phyloP scores from a whole-genome alignment of 768 basidiomycete species.

The Dentipellis fragilis region DNA sequence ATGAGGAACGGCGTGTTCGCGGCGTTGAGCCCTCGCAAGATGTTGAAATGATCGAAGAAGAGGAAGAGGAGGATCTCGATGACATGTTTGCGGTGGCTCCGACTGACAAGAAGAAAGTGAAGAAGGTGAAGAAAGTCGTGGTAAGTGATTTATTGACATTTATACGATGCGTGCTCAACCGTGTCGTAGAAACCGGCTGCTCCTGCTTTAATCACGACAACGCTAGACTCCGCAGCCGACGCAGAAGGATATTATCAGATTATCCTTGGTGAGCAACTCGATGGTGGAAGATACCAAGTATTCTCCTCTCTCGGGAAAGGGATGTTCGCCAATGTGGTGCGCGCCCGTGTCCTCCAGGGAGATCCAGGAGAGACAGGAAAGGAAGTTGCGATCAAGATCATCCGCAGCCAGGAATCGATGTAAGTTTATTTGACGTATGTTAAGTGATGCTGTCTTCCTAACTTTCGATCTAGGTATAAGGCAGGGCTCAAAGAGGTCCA shows the following conservation, averaged over 20 bases:
- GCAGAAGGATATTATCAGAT: constrained; percentile 93
- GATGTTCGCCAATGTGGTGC: constrained; percentile 97
- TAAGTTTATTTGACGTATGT: constrained; percentile 30
- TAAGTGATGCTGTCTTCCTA: background rate
- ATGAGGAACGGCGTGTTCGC: constrained; percentile 64
- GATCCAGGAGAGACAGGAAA: constrained; percentile 43
- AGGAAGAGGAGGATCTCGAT: constrained; percentile 78
- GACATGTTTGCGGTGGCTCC: constrained; percentile 85
- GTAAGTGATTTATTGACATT: constrained; percentile 26
- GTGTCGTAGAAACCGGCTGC: constrained; percentile 34
- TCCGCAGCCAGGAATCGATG: constrained; percentile 95
- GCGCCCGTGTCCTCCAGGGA: constrained; percentile 69
- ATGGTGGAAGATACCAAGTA: constrained; percentile 88
- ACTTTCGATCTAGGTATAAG: constrained; percentile 58
- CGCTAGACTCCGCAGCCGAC: constrained; percentile 85
- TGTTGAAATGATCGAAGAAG: constrained; percentile 41
- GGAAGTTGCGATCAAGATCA: constrained; percentile 97
- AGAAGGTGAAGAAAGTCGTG: constrained; percentile 43
- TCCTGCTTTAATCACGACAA: constrained; percentile 63
- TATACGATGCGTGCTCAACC: background rate
- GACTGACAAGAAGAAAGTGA: constrained; percentile 47
- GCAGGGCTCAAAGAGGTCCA: constrained; percentile 89
- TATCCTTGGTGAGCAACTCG: constrained; percentile 89
- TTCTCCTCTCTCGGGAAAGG: constrained; percentile 94
- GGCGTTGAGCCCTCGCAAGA: constrained; percentile 27